Evolutionary conservation across 163 green algal species (phyloP), one percentile per base, ranked within the genome.

Genomic region (Trebouxia gelatinosa): DNA sequence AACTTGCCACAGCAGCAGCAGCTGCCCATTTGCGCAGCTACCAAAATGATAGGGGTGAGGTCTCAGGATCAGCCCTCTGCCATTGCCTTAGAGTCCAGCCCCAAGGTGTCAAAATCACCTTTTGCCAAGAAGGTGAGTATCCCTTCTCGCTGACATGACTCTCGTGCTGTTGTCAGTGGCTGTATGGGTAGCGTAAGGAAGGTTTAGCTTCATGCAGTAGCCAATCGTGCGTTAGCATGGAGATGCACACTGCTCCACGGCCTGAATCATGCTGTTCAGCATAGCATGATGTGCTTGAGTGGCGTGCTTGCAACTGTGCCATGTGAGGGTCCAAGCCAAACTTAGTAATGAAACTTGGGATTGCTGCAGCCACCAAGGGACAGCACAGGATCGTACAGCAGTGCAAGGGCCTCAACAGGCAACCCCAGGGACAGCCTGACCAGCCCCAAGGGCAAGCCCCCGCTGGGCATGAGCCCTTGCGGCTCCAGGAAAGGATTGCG

Each of bases 1-100:
- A 79, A 50, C 28, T 66, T 90, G 78, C 85, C 85, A 2, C 78
- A 72, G n/a, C 85, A 87, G 75, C 85, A 90, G 81, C 84, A 90
- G 76, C 74, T 90, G 31, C 50, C 89, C 43, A 79, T 90, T 38
- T 78, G 43, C 26, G 75, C 79, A 2, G 76, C 85, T 17, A 75
- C 74, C 59, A 82, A 80, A 29, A 74, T 90, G 64, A 61, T 89
- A 29, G 85, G 82, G 34, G 79, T 79, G 46, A 17, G 50, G 4
- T n/a, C 50, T 48, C 37, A 61, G 17, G 29, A 54, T 4, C 74
- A 54, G 26, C 46, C 61, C 17, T 21, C 51, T 32, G 19, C 9
- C 57, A 72, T n/a, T n/a, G n/a, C n/a, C n/a, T n/a, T n/a, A n/a
- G n/a, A n/a, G n/a, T n/a, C n/a, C n/a, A n/a, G n/a, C n/a, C n/a